phyloP scores from a whole-genome alignment of 805 yeast genomes.

The Zygotorulaspora danielsina region DNA sequence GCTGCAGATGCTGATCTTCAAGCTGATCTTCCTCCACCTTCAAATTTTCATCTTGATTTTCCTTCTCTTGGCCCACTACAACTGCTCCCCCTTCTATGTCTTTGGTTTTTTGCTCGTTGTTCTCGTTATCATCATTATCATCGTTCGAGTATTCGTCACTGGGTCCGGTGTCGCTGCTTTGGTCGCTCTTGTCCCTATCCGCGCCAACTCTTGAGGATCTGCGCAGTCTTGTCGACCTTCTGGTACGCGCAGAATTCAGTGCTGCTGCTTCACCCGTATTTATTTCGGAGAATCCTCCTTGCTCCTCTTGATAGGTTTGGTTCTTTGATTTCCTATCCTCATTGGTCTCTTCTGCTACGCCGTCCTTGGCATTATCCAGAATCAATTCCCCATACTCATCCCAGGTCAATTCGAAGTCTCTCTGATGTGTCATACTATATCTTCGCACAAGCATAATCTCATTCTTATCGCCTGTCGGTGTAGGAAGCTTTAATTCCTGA shows the following conservation, averaged over 20 bases:
- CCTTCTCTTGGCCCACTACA: neutral
- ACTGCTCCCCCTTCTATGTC: slow-evolving; percentile 9
- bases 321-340: slow-evolving; percentile 11
- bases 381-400: slow-evolving; percentile 43
- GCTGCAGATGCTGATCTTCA: slow-evolving; percentile 12
- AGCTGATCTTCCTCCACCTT: slow-evolving; percentile 10
- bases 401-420: slow-evolving; percentile 43
- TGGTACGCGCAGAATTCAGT: slow-evolving; percentile 1
- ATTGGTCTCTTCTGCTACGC: slow-evolving; percentile 13
- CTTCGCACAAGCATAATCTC: slow-evolving; percentile 7
- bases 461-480: slow-evolving; percentile 2
- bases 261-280: neutral
- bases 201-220: neutral
- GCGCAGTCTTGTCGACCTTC: slow-evolving; percentile 5
- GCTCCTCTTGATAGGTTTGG: slow-evolving; percentile 4
- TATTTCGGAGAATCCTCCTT: slow-evolving; percentile 1
- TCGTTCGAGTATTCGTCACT: neutral
- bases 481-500: slow-evolving; percentile 11
- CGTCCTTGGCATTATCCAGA: slow-evolving; percentile 36
- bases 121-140: slow-evolving; percentile 3
- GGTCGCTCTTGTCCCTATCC: neutral
- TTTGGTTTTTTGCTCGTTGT: slow-evolving; percentile 5
- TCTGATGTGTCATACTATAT: slow-evolving; percentile 7
- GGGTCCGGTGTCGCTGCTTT: neutral
- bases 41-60: slow-evolving; percentile 10